Percentiles rank a stretch among this genome's conserved stretches.
These are phyloP conservation scores for Ogataea degrootiae DNA, from an alignment of 805 yeast genomes.

Conservation along the genomic window DNA sequence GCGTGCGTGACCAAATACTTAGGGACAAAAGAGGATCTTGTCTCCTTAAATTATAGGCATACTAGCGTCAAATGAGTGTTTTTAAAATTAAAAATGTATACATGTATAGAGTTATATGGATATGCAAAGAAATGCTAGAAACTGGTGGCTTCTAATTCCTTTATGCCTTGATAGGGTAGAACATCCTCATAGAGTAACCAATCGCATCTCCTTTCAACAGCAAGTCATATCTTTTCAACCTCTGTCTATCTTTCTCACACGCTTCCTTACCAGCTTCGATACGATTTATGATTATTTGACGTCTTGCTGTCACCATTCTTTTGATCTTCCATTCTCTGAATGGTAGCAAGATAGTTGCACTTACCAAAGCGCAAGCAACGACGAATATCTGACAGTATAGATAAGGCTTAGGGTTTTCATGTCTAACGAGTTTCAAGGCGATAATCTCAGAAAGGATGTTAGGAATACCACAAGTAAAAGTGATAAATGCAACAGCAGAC, in stretches of 20 bases:
- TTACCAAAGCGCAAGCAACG: conserved; percentile 41
- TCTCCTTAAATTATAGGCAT: too few species aligned
- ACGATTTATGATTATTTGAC: conserved; percentile 3
- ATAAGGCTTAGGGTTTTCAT: conserved; percentile 39
- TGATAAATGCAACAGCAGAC: conserved; percentile 25
- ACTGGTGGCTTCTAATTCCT: too few species aligned
- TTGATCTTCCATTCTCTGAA: conserved; percentile 54
- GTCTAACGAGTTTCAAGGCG: conserved; percentile 26
- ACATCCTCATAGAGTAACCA: conserved; percentile 17
- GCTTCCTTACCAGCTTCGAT: conserved; percentile 1
- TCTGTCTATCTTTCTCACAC: conserved; percentile 3
- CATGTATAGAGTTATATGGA: too few species aligned
- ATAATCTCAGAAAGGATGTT: conserved; percentile 29
- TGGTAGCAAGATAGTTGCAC: conserved; percentile 39
- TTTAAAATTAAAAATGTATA: too few species aligned
- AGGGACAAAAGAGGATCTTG: too few species aligned
- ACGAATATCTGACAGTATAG: conserved; percentile 59
- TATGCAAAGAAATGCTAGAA: too few species aligned
- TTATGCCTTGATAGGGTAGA: conserved; percentile 28
- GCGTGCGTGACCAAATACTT: too few species aligned
- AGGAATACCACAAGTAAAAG: conserved; percentile 28
- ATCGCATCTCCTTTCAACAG: conserved; percentile 5
- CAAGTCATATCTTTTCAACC: conserved; percentile 13
- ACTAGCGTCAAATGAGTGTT: too few species aligned
- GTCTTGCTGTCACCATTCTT: conserved; percentile 31